Evolutionary conservation across 2,329 filamentous ascomycete genomes (phyloP).

Genomic region (Apiospora arundinis): DNA sequence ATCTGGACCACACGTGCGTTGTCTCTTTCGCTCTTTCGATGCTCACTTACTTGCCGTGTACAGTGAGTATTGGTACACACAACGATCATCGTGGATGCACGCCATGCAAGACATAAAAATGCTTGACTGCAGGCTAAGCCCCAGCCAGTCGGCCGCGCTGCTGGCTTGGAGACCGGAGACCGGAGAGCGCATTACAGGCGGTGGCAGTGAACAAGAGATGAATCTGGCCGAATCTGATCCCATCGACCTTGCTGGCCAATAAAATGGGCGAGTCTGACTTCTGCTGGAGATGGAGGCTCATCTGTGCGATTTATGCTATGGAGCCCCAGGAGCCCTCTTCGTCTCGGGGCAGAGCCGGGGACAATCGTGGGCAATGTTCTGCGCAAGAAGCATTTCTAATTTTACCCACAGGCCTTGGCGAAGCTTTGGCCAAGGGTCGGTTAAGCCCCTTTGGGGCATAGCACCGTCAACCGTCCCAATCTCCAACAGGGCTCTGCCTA

Average conservation of each 20-base stretch:
- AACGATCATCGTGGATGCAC: neutral
- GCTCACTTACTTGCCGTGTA: neutral
- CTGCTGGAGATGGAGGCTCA: neutral
- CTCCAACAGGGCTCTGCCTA: neutral
- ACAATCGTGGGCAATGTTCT: neutral
- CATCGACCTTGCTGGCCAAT: neutral
- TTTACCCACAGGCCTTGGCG: neutral
- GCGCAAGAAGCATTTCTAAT: conserved; percentile 11
- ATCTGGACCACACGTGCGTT: neutral
- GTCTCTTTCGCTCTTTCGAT: neutral
- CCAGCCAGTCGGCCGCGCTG: neutral
- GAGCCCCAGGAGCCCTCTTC: neutral
- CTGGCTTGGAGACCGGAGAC: neutral
- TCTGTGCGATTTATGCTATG: conserved; percentile 14
- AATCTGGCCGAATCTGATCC: neutral
- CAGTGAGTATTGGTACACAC: too few species aligned
- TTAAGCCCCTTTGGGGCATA: conserved; percentile 10
- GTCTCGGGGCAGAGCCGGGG: neutral
- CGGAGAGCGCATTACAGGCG: neutral
- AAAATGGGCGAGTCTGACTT: neutral
- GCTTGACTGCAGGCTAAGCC: neutral
- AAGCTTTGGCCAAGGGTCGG: neutral
- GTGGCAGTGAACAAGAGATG: conserved; percentile 1
- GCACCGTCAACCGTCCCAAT: neutral
- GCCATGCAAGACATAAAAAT: conserved; percentile 6